Base-by-base conservation (phyloP, 2,329 filamentous ascomycete genomes). In the Venturia aucupariae region DNA sequence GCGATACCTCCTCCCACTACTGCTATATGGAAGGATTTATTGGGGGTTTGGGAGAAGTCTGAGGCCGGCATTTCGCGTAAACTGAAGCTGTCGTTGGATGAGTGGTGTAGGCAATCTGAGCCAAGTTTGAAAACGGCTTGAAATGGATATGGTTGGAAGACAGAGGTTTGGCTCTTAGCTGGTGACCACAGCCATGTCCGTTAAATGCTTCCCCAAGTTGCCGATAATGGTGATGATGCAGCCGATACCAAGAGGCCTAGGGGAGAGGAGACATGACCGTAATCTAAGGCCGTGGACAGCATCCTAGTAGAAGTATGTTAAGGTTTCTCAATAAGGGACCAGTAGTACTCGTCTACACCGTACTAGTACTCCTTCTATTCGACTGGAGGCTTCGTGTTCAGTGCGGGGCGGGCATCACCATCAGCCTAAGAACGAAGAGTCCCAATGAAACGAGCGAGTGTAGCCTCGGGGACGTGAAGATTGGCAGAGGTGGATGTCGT, bases 1-100 rank as follows among this genome's bases (percentile, higher is more conserved):
- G 79, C 80, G 65, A 86, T 84, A 41, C 84, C 84, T 51, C 83
- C 83, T 66, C 84, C 84, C 19, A 86, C 74, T 48, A 87, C 83
- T 68, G 84, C 83, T 65, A 85, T 73, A 22, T 38, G 57, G 62
- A 63, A 63, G 24, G 46, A 48, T 24, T 55, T 55, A 13, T 27
- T 41, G 63, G 75, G 76, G 71, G 62, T 32, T 27, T 41, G 46
- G 2, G 11, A n/a, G 48, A 63, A 63, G 10, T 63, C 62, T 5
- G 62, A 39, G 17, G 48, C 4, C 10, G 46, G 19, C 51, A 57
- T 57, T 35, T 35, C 15, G 51, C 35, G 27, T 4, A 30, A 27
- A 10, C 22, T 4, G 22, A 6, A 8, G 46, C 46, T 51, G 46
- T 51, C 10, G 46, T 51, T 13, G 8, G 22, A 51, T 15, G 6